Base-by-base conservation (phyloP, 2,329 filamentous ascomycete genomes). In the Raffaelea arxii region DNA sequence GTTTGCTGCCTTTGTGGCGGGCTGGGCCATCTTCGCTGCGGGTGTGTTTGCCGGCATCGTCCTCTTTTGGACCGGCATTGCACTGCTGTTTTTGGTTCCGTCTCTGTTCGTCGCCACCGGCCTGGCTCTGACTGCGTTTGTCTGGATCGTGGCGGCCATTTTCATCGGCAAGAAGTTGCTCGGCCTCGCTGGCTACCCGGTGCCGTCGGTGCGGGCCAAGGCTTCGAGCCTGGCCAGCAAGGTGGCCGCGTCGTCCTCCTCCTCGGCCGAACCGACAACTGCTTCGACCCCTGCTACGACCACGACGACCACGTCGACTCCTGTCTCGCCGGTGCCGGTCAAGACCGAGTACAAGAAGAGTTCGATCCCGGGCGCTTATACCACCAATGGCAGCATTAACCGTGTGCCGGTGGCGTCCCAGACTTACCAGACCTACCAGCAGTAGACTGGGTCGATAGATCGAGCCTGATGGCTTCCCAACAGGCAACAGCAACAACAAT, bases 41-140 rank as follows among this genome's bases (percentile, higher is more conserved):
- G 46, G 24, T 49, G 35, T 51, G n/a, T 51, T 53, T 36, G 47
- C 43, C 47, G 46, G 46, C 16, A 45, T 50, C 9, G 44, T 53
- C 25, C 40, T 54, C 14, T 54, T 54, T 38, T 54, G 52, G 52
- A 19, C 44, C 2, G 50, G 52, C 5, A 6, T 54, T 19, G 51
- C 47, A 21, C 44, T 53, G 30, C 38, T 52, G 25, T 22, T 49
- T 9, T 32, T 54, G 23, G 46, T 52, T 43, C 52, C 52, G 11
- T 48, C 50, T 5, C 24, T 54, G 16, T 46, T 41, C 18, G 25
- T 53, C 6, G 49, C 52, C 4, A 51, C 47, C 4, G 44, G 23
- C 0, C n/a, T 53, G 18, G 46, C 46, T 16, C 32, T 36, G 32
- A 16, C 19, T 18, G 19, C 32, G 6, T 36, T 36, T 36, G 6